Evolutionary conservation across 176 grass and related monocot species (phyloP).

Genomic region (Oropetium thomaeum): DNA sequence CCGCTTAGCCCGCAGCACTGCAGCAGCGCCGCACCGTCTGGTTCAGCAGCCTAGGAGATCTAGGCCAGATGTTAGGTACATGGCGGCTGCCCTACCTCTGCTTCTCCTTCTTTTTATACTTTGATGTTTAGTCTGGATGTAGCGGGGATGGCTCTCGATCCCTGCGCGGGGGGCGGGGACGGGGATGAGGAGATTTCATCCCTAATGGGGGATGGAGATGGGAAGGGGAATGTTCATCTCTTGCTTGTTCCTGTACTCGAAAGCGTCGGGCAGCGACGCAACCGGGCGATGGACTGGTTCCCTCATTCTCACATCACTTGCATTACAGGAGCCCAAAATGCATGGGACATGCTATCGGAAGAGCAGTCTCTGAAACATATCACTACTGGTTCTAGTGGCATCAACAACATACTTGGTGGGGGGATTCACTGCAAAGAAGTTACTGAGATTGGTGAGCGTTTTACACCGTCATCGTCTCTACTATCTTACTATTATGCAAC

Average conservation of each 20-base stretch:
- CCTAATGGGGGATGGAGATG: neutral
- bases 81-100: no score
- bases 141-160: neutral
- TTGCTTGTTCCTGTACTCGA: neutral
- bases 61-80: no score
- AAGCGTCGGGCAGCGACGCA: neutral
- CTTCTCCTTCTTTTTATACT: neutral
- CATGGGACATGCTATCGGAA: conserved; percentile 95
- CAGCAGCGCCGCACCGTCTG: no score
- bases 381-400: conserved; percentile 67
- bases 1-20: no score
- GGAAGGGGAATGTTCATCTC: neutral
- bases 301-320: neutral
- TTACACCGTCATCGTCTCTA: neutral
- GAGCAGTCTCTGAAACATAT: conserved; percentile 87
- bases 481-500: neutral
- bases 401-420: conserved; percentile 87
- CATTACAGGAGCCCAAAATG: conserved; percentile 72
- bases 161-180: neutral
- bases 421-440: conserved; percentile 97
- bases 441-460: conserved; percentile 72
- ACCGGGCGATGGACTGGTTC: neutral
- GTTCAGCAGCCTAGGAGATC: no score
- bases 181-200: neutral
- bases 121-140: neutral